These are phyloP conservation scores for Nicotiana tomentosiformis DNA, from an alignment of 257 asterid genomes.

Conservation along the genomic window DNA sequence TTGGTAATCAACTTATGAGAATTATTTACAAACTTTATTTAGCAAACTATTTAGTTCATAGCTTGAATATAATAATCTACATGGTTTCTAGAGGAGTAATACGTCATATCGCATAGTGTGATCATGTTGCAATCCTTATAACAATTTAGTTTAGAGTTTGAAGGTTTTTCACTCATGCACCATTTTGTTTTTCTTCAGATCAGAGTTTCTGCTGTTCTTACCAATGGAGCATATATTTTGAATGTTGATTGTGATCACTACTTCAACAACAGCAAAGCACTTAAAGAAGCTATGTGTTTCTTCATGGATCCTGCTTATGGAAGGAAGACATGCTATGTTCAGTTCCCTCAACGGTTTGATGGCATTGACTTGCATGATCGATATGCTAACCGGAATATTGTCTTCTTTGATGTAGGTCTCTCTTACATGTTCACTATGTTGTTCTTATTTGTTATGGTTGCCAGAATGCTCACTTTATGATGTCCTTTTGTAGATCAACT, in stretches of 20 bases:
- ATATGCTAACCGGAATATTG: conserved; percentile 56
- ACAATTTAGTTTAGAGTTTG: background rate
- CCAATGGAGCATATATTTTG: conserved; percentile 37
- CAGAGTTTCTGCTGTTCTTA: conserved; percentile 41
- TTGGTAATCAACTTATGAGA: conserved; percentile 34
- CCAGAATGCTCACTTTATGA: background rate
- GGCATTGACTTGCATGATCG: conserved; percentile 76
- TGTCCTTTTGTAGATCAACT: conserved; percentile 36
- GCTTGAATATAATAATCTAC: background rate
- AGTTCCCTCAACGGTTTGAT: conserved; percentile 56
- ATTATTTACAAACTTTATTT: background rate
- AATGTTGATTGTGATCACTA: conserved; percentile 35
- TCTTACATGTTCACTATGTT: background rate
- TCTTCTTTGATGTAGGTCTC: background rate
- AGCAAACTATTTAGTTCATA: background rate
- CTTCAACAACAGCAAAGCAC: conserved; percentile 22
- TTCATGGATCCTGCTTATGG: conserved; percentile 39
- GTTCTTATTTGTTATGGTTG: no score
- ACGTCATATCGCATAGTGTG: background rate
- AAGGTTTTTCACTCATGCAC: background rate
- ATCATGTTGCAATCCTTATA: background rate
- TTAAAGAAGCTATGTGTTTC: conserved; percentile 41
- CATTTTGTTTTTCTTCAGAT: conserved; percentile 15
- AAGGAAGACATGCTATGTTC: conserved; percentile 38
- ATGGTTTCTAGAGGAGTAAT: background rate